Evolutionary conservation across 2,329 filamentous ascomycete genomes (phyloP).

Genomic region (Aspergillus novofumigatus): DNA sequence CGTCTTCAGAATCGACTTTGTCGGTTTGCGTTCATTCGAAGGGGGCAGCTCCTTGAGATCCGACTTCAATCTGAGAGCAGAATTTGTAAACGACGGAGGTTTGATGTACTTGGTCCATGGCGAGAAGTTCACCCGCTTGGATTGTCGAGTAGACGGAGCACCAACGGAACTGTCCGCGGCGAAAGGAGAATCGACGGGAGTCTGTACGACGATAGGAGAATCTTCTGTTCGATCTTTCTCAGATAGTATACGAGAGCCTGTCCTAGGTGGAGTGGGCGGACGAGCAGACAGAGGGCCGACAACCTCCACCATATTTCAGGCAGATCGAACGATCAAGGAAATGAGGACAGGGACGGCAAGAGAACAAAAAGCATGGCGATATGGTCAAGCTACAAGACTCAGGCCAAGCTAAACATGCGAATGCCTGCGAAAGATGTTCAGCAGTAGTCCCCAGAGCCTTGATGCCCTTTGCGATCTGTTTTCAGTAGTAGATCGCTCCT

Average conservation of each 20-base stretch:
- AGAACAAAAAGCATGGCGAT: slow-evolving; percentile 28
- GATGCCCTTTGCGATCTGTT: not conserved
- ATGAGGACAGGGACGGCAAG: slow-evolving; percentile 11
- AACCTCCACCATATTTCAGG: slow-evolving; percentile 39
- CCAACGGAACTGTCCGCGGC: slow-evolving; percentile 34
- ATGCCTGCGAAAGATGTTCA: slow-evolving; percentile 7
- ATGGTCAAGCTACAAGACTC: slow-evolving; percentile 9
- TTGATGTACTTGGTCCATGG: slow-evolving; percentile 55
- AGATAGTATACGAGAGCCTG: slow-evolving; percentile 25
- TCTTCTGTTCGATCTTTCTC: slow-evolving; percentile 38
- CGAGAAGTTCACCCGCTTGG: slow-evolving; percentile 62
- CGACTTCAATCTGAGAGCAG: slow-evolving; percentile 33
- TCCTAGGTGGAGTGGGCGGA: slow-evolving; percentile 54
- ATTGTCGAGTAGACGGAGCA: slow-evolving; percentile 34
- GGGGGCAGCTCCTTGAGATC: slow-evolving; percentile 46
- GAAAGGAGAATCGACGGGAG: slow-evolving; percentile 43
- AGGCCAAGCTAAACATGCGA: slow-evolving; percentile 16
- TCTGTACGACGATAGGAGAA: slow-evolving; percentile 29
- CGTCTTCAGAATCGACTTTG: slow-evolving; percentile 80
- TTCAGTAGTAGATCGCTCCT: not conserved
- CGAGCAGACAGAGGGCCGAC: slow-evolving; percentile 48
- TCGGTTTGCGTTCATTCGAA: slow-evolving; percentile 50
- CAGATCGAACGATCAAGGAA: slow-evolving; percentile 14
- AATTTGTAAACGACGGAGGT: slow-evolving; percentile 34
- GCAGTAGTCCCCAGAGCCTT: not conserved